Conservation (phyloP, 2,329 filamentous ascomycete species). For the Phyllosticta capitalensis region DNA sequence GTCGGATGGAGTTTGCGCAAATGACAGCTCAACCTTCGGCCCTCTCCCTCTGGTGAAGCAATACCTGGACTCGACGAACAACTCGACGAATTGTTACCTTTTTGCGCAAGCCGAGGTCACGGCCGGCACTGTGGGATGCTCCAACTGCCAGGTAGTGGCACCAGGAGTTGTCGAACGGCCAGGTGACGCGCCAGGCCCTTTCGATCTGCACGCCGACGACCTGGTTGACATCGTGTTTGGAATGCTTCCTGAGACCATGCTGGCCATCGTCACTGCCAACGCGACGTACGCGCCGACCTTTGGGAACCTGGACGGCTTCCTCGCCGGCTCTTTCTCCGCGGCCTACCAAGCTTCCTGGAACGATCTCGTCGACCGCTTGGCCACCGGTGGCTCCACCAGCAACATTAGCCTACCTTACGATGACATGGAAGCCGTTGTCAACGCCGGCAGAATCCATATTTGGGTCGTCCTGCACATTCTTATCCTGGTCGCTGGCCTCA, state of each 20-base stretch:
- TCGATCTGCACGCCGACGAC: not conserved
- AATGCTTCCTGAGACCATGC: slow-evolving; percentile 5
- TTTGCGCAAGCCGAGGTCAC: not conserved
- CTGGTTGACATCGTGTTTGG: not conserved
- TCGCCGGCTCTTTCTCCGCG: not conserved
- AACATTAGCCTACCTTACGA: not conserved
- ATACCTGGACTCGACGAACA: not conserved
- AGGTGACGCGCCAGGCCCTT: not conserved
- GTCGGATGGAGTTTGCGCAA: not conserved
- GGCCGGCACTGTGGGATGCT: not conserved
- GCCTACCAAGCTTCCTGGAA: slow-evolving; percentile 6
- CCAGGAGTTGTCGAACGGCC: slow-evolving; percentile 1
- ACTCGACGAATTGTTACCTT: slow-evolving; percentile 1
- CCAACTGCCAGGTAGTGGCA: slow-evolving; percentile 1
- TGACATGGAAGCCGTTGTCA: not conserved
- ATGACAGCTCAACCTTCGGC: not conserved
- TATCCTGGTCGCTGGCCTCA: not conserved
- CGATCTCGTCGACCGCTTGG: slow-evolving; percentile 4
- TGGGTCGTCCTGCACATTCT: slow-evolving; percentile 4
- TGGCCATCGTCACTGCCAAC: slow-evolving; percentile 5
- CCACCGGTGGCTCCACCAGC: not conserved
- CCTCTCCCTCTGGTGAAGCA: not conserved
- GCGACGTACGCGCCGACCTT: slow-evolving; percentile 3
- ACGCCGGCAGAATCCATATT: not conserved
- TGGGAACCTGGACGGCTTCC: not conserved